Evolutionary conservation across 768 basidiomycete genomes (phyloP).

Genomic region (Serendipita sp.): DNA sequence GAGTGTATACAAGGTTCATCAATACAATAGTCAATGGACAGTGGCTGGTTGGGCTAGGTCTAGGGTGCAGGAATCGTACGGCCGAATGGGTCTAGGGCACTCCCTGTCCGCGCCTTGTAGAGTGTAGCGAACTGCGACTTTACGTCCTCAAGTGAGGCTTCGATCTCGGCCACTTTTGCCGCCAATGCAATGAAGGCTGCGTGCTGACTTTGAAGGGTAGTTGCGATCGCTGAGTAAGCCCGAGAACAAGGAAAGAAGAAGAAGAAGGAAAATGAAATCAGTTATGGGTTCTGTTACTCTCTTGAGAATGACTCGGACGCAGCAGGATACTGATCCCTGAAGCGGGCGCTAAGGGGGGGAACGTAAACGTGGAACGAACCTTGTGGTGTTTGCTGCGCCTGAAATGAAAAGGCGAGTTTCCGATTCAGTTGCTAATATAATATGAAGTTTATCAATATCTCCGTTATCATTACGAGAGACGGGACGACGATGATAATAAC

Average conservation of each 20-base stretch:
- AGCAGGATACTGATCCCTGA: neutral
- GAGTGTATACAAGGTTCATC: neutral
- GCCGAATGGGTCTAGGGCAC: constrained; percentile 61
- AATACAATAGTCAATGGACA: neutral
- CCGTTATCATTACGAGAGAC: neutral
- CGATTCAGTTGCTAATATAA: constrained; percentile 61
- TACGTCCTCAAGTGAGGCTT: constrained; percentile 60
- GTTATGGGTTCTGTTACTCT: neutral
- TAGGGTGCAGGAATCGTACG: neutral
- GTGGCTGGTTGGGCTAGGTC: neutral
- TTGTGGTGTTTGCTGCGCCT: constrained; percentile 57
- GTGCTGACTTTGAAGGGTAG: constrained; percentile 68
- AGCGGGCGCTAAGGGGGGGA: neutral
- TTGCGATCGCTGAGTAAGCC: constrained; percentile 37
- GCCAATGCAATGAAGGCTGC: constrained; percentile 61
- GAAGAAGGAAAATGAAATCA: neutral
- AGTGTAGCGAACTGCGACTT: constrained; percentile 59
- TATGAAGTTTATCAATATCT: neutral
- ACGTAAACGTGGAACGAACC: constrained; percentile 24
- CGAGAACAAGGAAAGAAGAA: neutral
- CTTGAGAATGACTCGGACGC: neutral
- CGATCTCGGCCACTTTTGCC: constrained; percentile 53
- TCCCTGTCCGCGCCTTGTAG: constrained; percentile 67
- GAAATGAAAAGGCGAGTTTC: constrained; percentile 49
- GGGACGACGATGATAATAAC: constrained; percentile 6